Evolutionary conservation across 306 rosid species (phyloP).

Genomic region (Myrica gale): DNA sequence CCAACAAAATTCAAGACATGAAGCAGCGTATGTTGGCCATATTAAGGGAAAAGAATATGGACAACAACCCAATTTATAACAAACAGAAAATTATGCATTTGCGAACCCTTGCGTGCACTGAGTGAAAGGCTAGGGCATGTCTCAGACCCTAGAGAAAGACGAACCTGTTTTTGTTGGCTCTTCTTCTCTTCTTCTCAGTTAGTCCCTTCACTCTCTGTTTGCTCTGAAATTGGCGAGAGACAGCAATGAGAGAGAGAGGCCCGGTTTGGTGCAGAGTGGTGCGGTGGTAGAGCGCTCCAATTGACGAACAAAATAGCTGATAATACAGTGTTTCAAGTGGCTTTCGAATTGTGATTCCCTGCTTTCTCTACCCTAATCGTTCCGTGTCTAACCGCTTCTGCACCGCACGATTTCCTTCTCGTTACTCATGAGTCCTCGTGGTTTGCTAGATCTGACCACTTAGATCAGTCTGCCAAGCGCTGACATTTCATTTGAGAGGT

Average conservation of each 20-base stretch:
- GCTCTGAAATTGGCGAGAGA: not conserved
- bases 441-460: not conserved
- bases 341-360: not conserved
- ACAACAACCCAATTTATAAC: not conserved
- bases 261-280: not conserved
- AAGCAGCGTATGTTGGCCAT: not conserved
- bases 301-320: not conserved
- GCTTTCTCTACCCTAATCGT: not conserved
- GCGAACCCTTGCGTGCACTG: no score
- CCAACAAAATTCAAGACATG: not conserved
- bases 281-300: slow-evolving; percentile 27
- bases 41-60: not conserved
- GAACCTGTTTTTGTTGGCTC: slow-evolving; percentile 1
- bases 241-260: not conserved
- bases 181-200: not conserved
- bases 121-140: not conserved
- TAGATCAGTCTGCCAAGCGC: not conserved
- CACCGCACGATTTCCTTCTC: not conserved
- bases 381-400: not conserved
- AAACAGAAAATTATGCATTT: not conserved
- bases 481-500: not conserved
- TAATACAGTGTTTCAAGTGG: not conserved
- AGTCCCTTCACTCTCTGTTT: slow-evolving; percentile 24
- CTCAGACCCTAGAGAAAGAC: no score
- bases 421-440: not conserved